Base-by-base conservation (phyloP, 192 early-diverging fungal genomes). In the Powellomyces hirtus region DNA sequence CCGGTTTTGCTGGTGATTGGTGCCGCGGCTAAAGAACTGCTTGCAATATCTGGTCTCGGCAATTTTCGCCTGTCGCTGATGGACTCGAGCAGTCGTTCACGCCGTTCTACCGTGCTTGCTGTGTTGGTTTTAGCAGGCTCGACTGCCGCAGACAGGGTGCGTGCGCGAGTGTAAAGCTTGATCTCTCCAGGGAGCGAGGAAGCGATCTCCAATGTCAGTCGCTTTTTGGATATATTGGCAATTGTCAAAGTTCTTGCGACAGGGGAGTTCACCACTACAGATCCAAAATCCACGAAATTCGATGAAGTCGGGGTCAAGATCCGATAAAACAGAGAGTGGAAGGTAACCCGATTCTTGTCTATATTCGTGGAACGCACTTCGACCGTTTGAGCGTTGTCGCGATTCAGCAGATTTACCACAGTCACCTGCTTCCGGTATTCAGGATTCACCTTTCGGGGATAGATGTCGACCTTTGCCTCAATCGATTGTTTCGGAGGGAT, bases 361-460 rank as follows among this genome's bases (percentile, higher is more conserved):
- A 98, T 92, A 63, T 98, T 96, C 10, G 87, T 93, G 50, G 94
- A 94, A 49, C 88, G 85, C 22, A 98, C 92, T 59, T 96, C 91
- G 22, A 98, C 88, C 27, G 90, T 89, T 72, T 90, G 88, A 75
- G 95, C 91, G 76, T 98, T 94, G 63, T 89, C 85, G 13, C 89
- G 84, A 68, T 97, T 97, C 52, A 90, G 85, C 37, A 89, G 74
- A 72, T 98, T 98, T 46, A 93, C 90, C 20, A 98, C 84, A 0
- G 94, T 95, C 1, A 98, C 86, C 77, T 98, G 92, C 70, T 98
- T 98, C 50, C 92, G 87, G 72, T 98, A 98, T 36, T 96, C 94
- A 2, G 94, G 91, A 63, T 98, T 98, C n/a, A 96, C 89, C 73
- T 96, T 96, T 14, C 97, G 90, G 1, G 97, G 97, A 71, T 95